These are phyloP conservation scores for Lolium multiflorum DNA, from an alignment of 176 grass and related monocot species.

Conservation along the genomic window DNA sequence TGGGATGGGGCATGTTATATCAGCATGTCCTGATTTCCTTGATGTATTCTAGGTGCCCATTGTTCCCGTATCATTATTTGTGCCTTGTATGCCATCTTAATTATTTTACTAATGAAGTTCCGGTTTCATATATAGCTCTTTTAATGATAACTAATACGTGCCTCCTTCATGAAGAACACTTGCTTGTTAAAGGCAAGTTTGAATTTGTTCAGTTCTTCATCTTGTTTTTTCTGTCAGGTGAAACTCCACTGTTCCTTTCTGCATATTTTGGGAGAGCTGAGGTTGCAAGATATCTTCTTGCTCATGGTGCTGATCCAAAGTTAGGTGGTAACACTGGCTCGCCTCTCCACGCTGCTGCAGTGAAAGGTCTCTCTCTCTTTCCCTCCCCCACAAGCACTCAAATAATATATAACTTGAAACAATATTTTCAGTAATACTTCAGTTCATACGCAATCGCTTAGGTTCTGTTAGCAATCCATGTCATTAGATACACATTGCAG, in stretches of 20 bases:
- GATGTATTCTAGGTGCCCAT: background rate
- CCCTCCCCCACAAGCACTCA: background rate
- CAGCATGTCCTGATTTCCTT: background rate
- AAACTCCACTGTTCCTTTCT: conserved; percentile 14
- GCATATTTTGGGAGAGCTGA: conserved; percentile 2
- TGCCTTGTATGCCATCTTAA: background rate
- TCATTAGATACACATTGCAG: background rate
- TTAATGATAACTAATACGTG: background rate
- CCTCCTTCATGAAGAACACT: background rate
- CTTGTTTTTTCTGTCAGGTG: background rate
- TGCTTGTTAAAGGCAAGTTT: background rate
- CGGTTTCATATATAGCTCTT: background rate
- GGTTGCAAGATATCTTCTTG: conserved; percentile 15
- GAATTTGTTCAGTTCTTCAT: background rate
- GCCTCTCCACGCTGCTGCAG: conserved; percentile 6
- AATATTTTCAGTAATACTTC: background rate
- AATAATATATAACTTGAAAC: background rate
- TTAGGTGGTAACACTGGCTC: background rate
- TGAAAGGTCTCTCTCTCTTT: background rate
- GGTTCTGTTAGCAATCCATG: background rate
- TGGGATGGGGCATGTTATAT: background rate
- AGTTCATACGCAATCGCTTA: background rate
- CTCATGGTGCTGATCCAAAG: conserved; percentile 1
- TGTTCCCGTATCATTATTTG: background rate
- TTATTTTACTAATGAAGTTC: background rate